A percentile compares a stretch with the other conserved stretches of the same genome.
Evolutionary conservation across 352 stramenopile genomes (phyloP).

Genomic region (Pythium pyrilobum): DNA sequence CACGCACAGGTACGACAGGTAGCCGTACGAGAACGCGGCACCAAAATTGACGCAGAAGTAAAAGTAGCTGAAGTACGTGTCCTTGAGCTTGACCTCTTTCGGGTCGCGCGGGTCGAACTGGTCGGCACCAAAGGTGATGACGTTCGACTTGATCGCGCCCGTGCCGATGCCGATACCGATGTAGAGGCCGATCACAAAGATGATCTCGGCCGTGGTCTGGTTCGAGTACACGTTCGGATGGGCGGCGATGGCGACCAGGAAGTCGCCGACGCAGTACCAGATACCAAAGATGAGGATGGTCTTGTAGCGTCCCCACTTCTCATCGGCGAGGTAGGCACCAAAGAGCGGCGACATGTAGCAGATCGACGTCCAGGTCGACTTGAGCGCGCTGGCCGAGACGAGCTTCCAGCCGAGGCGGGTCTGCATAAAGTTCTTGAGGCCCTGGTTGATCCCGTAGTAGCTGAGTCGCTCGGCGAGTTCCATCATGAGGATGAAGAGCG

Average conservation of each 20-base stretch:
- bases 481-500: conserved; percentile 52
- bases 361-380: conserved; percentile 58
- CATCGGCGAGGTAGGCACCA: conserved; percentile 52
- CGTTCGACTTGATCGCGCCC: conserved; percentile 24
- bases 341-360: conserved; percentile 55
- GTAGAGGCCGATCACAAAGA: conserved; percentile 60
- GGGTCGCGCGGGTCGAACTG: conserved; percentile 49
- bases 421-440: conserved; percentile 81
- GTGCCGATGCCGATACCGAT: conserved; percentile 35
- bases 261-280: conserved; percentile 57
- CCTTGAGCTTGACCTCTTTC: conserved; percentile 36
- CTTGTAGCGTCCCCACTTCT: conserved; percentile 54
- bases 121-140: conserved; percentile 31
- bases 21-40: conserved; percentile 63
- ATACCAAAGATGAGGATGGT: conserved; percentile 56
- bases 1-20: conserved; percentile 71
- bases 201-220: conserved; percentile 29
- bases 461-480: conserved; percentile 64
- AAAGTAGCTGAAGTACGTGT: conserved; percentile 76
- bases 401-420: conserved; percentile 46
- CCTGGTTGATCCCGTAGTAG: conserved; percentile 88
- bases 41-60: conserved; percentile 80
- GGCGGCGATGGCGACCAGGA: conserved; percentile 49
- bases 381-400: conserved; percentile 52
- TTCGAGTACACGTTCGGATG: conserved; percentile 45